Conservation (phyloP, 2,329 filamentous ascomycete genomes). For the Penicillium sp. region DNA sequence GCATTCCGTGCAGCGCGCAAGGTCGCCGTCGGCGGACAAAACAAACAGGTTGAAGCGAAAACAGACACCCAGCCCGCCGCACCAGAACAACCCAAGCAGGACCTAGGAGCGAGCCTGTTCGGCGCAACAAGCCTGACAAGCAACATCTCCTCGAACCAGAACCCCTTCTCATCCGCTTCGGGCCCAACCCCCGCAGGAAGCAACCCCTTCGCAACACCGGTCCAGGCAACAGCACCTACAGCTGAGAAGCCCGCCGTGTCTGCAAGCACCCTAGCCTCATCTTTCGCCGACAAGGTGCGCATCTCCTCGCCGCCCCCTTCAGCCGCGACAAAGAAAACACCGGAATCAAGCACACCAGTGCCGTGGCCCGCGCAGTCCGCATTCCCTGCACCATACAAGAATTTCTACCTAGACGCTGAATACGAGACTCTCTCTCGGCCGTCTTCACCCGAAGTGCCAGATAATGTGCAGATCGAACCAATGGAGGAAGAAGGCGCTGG, state of each 20-base stretch:
- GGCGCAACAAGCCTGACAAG: conserved; percentile 47
- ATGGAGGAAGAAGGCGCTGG: conserved; percentile 38
- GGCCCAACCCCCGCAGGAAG: conserved; percentile 35
- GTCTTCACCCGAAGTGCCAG: conserved; percentile 51
- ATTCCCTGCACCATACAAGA: conserved; percentile 70
- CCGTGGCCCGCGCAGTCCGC: conserved; percentile 71
- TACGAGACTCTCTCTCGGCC: conserved; percentile 75
- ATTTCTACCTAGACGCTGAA: conserved; percentile 83
- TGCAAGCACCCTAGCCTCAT: conserved; percentile 67
- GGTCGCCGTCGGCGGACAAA: conserved; percentile 35
- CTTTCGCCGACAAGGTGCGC: conserved; percentile 71
- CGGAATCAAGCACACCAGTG: conserved; percentile 57
- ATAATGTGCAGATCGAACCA: conserved; percentile 47
- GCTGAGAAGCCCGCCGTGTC: conserved; percentile 39
- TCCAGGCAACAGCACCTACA: conserved; percentile 35
- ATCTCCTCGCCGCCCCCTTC: conserved; percentile 34
- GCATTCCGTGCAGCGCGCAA: conserved; percentile 68
- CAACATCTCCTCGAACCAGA: conserved; percentile 43
- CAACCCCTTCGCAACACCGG: conserved; percentile 63
- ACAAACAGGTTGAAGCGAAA: conserved; percentile 20
- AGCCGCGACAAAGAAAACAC: conserved; percentile 29
- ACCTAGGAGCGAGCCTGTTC: conserved; percentile 62
- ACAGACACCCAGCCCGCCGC: conserved; percentile 16
- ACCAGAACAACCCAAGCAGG: conserved; percentile 31
- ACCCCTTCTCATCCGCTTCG: conserved; percentile 55